Evolutionary conservation across 257 asterid species (phyloP).

Genomic region (Plectranthus barbatus): DNA sequence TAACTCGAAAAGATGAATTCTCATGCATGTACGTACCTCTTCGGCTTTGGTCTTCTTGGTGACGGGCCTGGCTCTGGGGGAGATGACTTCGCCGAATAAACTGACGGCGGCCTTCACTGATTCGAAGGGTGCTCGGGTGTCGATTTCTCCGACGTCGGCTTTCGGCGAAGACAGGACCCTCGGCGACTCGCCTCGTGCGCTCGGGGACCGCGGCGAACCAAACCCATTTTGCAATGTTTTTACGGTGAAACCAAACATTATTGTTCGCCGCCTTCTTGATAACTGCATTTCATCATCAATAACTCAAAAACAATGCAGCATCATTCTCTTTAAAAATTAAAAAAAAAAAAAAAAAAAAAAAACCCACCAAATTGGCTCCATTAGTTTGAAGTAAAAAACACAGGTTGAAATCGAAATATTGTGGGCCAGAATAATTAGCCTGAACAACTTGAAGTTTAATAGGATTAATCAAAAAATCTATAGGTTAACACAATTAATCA

Average conservation of each 20-base stretch:
- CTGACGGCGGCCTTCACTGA: slow-evolving; percentile 82
- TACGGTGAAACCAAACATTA: slow-evolving; percentile 51
- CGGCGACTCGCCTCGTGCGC: slow-evolving; percentile 13
- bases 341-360: too few species aligned
- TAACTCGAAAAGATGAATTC: too few species aligned
- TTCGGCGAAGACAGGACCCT: slow-evolving; percentile 20
- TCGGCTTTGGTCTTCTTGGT: slow-evolving; percentile 54
- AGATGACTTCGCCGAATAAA: slow-evolving; percentile 51
- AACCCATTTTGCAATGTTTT: slow-evolving; percentile 42
- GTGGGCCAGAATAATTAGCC: too few species aligned
- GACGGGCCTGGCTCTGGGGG: slow-evolving; percentile 35
- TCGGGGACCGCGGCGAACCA: slow-evolving; percentile 38
- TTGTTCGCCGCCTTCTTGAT: slow-evolving; percentile 4
- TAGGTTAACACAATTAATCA: too few species aligned
- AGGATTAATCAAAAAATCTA: too few species aligned
- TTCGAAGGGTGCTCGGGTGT: slow-evolving; percentile 58
- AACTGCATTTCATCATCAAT: slow-evolving; percentile 12
- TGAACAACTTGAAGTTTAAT: too few species aligned
- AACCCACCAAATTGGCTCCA: too few species aligned
- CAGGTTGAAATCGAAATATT: too few species aligned
- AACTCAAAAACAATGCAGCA: too few species aligned
- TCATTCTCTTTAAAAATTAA: too few species aligned
- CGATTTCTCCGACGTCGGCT: slow-evolving; percentile 56
- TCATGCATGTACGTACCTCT: slow-evolving; percentile 38
- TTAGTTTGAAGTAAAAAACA: too few species aligned